phyloP scores from a whole-genome alignment of 1,284 basidiomycete species.

The Vanrija pseudolonga region DNA sequence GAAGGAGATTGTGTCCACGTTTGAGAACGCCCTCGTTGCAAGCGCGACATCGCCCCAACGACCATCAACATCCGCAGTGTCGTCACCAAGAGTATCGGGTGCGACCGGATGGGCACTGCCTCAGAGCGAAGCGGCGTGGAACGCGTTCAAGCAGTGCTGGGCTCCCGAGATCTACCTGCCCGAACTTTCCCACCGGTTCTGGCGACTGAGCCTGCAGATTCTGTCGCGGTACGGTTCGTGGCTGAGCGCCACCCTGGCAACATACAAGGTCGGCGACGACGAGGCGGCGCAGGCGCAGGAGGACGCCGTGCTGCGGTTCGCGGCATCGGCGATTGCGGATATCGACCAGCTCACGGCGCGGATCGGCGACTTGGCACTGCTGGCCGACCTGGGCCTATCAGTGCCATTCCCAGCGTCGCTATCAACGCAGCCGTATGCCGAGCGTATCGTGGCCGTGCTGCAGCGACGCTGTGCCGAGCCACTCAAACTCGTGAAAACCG shows the following conservation, averaged over 20 bases:
- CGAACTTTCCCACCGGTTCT: conserved; percentile 75
- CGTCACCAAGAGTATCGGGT: not conserved
- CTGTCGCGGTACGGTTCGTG: conserved; percentile 72
- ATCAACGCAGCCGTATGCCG: conserved; percentile 48
- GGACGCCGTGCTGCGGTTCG: conserved; percentile 29
- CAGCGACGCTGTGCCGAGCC: conserved; percentile 76
- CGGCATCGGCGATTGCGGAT: conserved; percentile 34
- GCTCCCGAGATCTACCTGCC: conserved; percentile 76
- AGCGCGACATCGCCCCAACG: not conserved
- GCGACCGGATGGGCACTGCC: conserved; percentile 41
- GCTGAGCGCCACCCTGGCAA: conserved; percentile 53
- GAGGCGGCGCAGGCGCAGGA: conserved; percentile 57
- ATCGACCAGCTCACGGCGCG: conserved; percentile 23
- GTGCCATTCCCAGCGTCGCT: conserved; percentile 12
- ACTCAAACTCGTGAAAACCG: conserved; percentile 77
- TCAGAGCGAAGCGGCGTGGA: conserved; percentile 68
- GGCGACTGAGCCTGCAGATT: conserved; percentile 81
- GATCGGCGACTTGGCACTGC: conserved; percentile 3
- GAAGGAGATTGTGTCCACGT: conserved; percentile 78
- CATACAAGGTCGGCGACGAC: conserved; percentile 50
- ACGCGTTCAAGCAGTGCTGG: conserved; percentile 75
- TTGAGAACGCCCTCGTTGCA: conserved; percentile 63
- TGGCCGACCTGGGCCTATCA: conserved; percentile 2
- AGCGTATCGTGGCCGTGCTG: conserved; percentile 67
- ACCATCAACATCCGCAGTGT: too few species aligned